Evolutionary conservation across 2,329 filamentous ascomycete species (phyloP), one percentile per base, ranked within the genome.

Genomic region (Alternaria incomplexa): DNA sequence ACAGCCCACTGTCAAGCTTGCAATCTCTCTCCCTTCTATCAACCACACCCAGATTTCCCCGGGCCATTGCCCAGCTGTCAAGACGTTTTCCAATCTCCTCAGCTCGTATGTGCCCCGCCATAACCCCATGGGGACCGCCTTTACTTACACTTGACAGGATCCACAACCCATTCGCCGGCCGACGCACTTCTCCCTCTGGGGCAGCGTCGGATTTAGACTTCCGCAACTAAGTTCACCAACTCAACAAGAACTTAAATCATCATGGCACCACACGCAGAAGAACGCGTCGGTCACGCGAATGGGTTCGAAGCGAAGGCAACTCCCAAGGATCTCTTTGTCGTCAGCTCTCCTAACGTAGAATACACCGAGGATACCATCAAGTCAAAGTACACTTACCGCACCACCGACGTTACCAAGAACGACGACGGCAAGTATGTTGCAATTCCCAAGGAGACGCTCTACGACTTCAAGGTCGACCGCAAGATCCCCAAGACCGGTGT

Each of bases 71-170:
- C 80, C 79, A 81, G 87, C 85, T 90, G 91, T 88, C 93, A 97
- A 92, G 85, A 97, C 93, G 94, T 97, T 97, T 91, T 95, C 93
- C 87, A 97, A 97, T 85, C 91, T 96, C 77, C 91, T 97, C 75
- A 96, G 96, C 89, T 97, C 93, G 94, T 97, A 88, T 82, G 93
- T 85, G 63, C 67, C 64, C 68, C 66, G 62, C 69, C 61, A 63
- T 54, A 30, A 46, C 54, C 40, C 53, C 7, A 28, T 57, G 58
- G 54, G 48, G 50, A 55, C 53, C 28, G 52, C 26, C 46, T 54
- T 63, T 45, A 70, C 73, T 78, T 52, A 77, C 70, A 52, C 10
- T 26, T 20, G 25, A 23, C 81, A 97, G 94, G 82, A 88, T 90
- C 83, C 93, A 97, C 85, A 91, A 97, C 89, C 92, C 93, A 87